phyloP scores from a whole-genome alignment of 352 stramenopile species.

The Pelagophyceae sp. region DNA sequence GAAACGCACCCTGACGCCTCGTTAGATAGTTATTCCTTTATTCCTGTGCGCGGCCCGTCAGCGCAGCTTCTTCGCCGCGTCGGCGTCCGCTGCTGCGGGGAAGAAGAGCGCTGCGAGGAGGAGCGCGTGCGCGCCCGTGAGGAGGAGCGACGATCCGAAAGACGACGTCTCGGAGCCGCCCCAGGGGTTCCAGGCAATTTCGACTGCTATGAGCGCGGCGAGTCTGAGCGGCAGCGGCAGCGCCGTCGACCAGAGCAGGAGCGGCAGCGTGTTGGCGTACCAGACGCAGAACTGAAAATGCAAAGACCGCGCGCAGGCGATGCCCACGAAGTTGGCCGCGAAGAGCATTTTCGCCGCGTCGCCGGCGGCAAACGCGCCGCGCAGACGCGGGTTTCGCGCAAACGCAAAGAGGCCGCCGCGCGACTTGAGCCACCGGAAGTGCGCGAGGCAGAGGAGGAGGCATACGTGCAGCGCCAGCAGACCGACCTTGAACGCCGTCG shows the following conservation, averaged over 20 bases:
- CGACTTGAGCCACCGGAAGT: background rate
- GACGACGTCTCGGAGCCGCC: background rate
- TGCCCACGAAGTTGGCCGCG: slow-evolving; percentile 87
- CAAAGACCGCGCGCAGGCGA: slow-evolving; percentile 87
- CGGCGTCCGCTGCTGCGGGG: background rate
- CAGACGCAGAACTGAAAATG: slow-evolving; percentile 96
- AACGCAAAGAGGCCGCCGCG: background rate
- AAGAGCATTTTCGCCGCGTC: slow-evolving; percentile 37
- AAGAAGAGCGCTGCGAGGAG: background rate
- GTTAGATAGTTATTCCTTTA: too few species aligned
- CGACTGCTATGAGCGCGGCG: slow-evolving; percentile 11
- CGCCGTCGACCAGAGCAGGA: slow-evolving; percentile 79
- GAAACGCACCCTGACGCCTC: too few species aligned
- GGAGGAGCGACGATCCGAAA: background rate
- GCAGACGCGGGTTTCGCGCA: background rate
- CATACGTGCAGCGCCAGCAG: slow-evolving; percentile 34
- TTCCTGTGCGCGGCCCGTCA: too few species aligned
- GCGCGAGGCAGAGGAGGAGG: background rate
- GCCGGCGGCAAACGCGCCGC: background rate
- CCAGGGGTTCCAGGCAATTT: slow-evolving; percentile 8
- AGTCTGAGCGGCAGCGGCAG: slow-evolving; percentile 52
- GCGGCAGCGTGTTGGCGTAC: slow-evolving; percentile 76
- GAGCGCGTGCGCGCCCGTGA: background rate
- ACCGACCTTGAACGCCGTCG: background rate
- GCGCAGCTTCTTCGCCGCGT: background rate